These are phyloP conservation scores for Leptomonas seymouri DNA, from an alignment of 208 protist species.

Conservation along the genomic window DNA sequence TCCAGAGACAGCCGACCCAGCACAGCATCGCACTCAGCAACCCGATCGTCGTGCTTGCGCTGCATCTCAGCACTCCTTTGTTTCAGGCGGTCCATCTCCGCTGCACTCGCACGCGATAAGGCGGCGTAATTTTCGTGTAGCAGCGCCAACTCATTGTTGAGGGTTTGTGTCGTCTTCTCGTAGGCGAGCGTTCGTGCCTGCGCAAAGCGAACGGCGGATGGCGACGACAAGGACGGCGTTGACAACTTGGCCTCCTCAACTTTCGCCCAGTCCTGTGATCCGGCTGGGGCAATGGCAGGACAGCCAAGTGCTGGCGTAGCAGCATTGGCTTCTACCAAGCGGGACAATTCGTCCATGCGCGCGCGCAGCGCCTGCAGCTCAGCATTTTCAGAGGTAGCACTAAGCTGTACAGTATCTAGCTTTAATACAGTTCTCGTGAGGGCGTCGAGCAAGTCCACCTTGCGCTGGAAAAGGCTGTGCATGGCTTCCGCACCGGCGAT, in stretches of 20 bases:
- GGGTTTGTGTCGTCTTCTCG: constrained; percentile 53
- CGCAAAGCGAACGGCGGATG: constrained; percentile 16
- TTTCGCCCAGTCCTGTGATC: neutral
- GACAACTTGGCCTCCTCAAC: too few species aligned
- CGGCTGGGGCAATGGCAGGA: neutral
- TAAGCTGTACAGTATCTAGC: neutral
- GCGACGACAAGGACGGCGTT: neutral
- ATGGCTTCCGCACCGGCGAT: neutral
- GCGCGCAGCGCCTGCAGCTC: constrained; percentile 14
- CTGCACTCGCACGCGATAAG: constrained; percentile 16
- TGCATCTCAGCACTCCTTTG: constrained; percentile 9
- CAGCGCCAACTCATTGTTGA: constrained; percentile 58
- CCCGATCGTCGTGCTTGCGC: constrained; percentile 30
- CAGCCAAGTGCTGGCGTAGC: neutral
- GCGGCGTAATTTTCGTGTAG: constrained; percentile 39
- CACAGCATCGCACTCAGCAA: constrained; percentile 65
- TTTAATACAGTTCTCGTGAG: neutral
- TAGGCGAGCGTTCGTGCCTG: constrained; percentile 39
- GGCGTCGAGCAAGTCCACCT: constrained; percentile 19
- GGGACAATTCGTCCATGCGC: constrained; percentile 24
- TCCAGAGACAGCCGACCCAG: constrained; percentile 58
- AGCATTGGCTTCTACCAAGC: neutral
- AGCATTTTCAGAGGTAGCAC: neutral
- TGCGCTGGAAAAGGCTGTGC: neutral
- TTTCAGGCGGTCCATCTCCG: constrained; percentile 16